Base-by-base conservation (phyloP, 495 filamentous ascomycete genomes). In the Aspergillus conjunctus region DNA sequence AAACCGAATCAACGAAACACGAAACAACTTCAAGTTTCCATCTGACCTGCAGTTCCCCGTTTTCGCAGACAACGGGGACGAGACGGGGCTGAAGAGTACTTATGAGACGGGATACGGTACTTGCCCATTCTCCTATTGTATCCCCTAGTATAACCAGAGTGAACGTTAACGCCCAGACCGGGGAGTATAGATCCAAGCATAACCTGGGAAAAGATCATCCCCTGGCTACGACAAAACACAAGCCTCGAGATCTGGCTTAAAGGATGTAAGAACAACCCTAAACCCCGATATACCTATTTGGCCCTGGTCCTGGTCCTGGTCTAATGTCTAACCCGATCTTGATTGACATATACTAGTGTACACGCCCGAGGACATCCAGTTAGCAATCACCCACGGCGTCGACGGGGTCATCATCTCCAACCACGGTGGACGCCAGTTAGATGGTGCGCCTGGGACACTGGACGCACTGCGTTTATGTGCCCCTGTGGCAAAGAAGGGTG, bases 231-330 rank as follows among this genome's bases (percentile, higher is more conserved):
- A 54, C 81, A 77, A 56, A 88, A 94, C 67, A 97, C 92, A 32
- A 88, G 87, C 63, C 92, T 97, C 89, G 89, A 92, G 45, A 93
- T 97, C 63, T 80, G 94, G 48, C 85, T 95, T 62, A 96, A 97
- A 77, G 92, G 92, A 56, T 89, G 67, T 62, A 41, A 60, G 58
- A n/a, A n/a, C n/a, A n/a, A n/a, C n/a, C n/a, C n/a, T n/a, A n/a
- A n/a, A n/a, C n/a, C n/a, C n/a, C n/a, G n/a, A n/a, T n/a, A n/a
- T n/a, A n/a, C n/a, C n/a, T n/a, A n/a, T n/a, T n/a, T n/a, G n/a
- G n/a, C n/a, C n/a, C n/a, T n/a, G n/a, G n/a, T n/a, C n/a, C n/a
- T n/a, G n/a, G n/a, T n/a, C n/a, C n/a, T n/a, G n/a, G n/a, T n/a
- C n/a, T n/a, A n/a, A n/a, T n/a, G n/a, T n/a, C n/a, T n/a, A n/a